Conservation (phyloP, 208 protist genomes). For the Trypanosoma boissoni region DNA sequence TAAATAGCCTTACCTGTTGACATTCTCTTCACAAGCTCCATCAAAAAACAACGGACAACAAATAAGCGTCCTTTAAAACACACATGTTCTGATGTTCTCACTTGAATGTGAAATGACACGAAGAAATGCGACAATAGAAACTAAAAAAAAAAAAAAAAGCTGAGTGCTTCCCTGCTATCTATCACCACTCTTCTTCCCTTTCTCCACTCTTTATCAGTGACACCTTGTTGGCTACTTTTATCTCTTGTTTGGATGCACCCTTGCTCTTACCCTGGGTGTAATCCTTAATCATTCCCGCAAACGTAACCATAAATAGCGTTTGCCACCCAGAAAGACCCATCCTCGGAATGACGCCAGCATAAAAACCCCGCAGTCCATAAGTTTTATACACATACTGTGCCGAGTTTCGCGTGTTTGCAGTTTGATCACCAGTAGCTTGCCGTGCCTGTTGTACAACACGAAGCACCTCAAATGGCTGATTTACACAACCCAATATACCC, state of each 20-base stretch:
- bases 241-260: no score
- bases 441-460: slow-evolving; percentile 38
- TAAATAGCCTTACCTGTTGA: no score
- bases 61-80: no score
- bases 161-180: no score
- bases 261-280: slow-evolving; percentile 25
- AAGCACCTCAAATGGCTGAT: slow-evolving; percentile 52
- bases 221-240: neutral
- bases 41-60: no score
- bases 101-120: no score
- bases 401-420: slow-evolving; percentile 13
- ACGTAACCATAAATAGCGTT: slow-evolving; percentile 48
- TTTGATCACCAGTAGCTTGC: slow-evolving; percentile 14
- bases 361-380: slow-evolving; percentile 34
- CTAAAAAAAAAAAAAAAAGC: no score
- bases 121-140: no score
- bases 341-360: slow-evolving; percentile 32
- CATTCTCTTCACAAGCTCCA: no score
- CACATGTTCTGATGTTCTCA: no score
- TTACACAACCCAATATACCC: slow-evolving; percentile 35
- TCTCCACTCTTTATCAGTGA: neutral
- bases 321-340: slow-evolving; percentile 43
- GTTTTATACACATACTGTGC: slow-evolving; percentile 26
- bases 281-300: slow-evolving; percentile 30
- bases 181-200: neutral